Evolutionary conservation across 768 basidiomycete species (phyloP), one percentile per base, ranked within the genome.

Genomic region (Coprinopsis strossmayeri): DNA sequence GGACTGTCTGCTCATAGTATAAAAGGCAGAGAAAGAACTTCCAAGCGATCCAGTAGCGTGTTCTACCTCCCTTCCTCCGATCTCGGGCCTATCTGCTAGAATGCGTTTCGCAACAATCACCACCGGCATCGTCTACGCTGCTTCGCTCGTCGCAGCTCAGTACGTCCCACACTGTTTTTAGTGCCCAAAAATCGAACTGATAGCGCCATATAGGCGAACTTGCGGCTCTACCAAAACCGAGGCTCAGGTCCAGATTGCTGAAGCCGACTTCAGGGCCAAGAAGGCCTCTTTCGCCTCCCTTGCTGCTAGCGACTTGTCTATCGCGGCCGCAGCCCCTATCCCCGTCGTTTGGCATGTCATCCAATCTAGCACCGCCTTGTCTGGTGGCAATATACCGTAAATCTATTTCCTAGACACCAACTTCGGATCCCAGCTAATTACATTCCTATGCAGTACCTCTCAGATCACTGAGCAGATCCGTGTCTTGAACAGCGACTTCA

Each of bases 401-500:
- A 15, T 32, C 25, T 28, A 51, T 20, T 50, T 34, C n/a, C 9
- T 10, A 20, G 28, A 58, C 41, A 30, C 20, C 24, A 26, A 23
- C 18, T 23, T 5, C 5, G 7, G 25, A 12, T 23, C 12, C 5
- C 18, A 23, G 18, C 23, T 25, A 26, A 9, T 11, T 10, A n/a
- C n/a, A n/a, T 23, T 42, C 17, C 37, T 45, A 30, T 32, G 5
- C 18, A 70, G 72, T 38, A 64, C 69, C 45, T 66, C 64, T 1
- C 71, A 71, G 55, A 55, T 73, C 30, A 15, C 51, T 11, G 41
- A 49, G 34, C 68, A 73, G 51, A 70, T 79, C 41, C 23, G 42
- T 13, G 63, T 65, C 34, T 65, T 74, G 61, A 76, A 79, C 53
- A 51, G 48, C 2, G 74, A 65, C 30, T 79, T 74, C 55, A 53